Base-by-base conservation (phyloP, 108 stramenopile species). In the Cyclotella baltica region DNA sequence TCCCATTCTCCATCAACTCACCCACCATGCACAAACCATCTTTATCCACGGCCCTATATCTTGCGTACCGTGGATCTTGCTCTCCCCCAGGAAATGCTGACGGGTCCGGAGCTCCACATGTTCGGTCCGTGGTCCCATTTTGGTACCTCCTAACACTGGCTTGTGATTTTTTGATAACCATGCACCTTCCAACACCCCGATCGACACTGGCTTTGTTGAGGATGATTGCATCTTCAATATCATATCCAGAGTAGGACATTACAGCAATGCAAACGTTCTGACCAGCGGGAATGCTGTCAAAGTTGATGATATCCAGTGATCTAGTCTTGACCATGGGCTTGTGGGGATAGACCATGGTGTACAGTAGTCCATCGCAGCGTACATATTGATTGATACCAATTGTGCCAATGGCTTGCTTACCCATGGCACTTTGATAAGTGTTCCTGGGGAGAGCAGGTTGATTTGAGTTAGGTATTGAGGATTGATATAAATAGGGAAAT, bases 341-440 rank as follows among this genome's bases (percentile, higher is more conserved):
- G 63, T 97, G 96, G 38, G 99, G 99, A 80, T 99, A 98, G n/a
- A 98, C 88, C 81, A 99, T 74, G 1, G 96, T 91, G 82, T 98
- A 98, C 33, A 98, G 87, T 47, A 99, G 83, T 19, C 96, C 94
- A 85, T 99, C 99, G 79, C 98, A 96, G 10, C 99, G 81, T 67
- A 93, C 96, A 83, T 97, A 97, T 88, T 98, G 93, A 80, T 99
- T 99, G 58, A 96, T 86, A 23, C 92, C 92, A 35, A 97, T 87
- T 18, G 93, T 95, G 71, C 99, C 99, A 89, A 99, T 99, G 35
- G 99, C 98, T 84, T 99, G 98, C 84, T 99, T 99, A 30, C 98
- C 98, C 99, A 99, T 99, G 52, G 99, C 99, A 28, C 92, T 91
- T 62, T 96, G 96, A 75, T 98, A 98, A 0, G 97, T 98, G 62